Percentiles rank a stretch among this genome's conserved stretches.
Conservation (phyloP, 306 rosid genomes). For the Potentilla sterilis region DNA sequence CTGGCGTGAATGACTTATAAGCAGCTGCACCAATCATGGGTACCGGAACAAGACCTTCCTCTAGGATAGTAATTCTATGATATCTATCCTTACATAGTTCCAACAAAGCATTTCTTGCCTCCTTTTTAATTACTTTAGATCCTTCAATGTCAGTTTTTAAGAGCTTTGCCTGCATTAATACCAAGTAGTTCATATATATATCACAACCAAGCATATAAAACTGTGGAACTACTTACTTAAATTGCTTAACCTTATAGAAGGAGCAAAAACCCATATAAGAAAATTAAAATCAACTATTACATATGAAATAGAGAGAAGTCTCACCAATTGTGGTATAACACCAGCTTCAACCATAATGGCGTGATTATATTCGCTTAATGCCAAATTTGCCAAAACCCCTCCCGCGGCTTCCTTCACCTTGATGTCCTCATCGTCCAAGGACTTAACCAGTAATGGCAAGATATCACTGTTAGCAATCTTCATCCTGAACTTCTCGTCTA, state of each 20-base stretch:
- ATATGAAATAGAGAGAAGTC: constrained; percentile 31
- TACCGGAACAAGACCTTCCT: constrained; percentile 88
- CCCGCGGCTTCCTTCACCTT: constrained; percentile 81
- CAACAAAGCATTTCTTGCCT: constrained; percentile 78
- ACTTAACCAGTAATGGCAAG: constrained; percentile 57
- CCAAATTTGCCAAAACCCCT: constrained; percentile 78
- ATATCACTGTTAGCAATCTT: constrained; percentile 54
- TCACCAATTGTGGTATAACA: constrained; percentile 78
- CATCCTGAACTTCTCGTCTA: constrained; percentile 65
- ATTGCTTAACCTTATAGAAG: constrained; percentile 4
- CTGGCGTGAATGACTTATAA: constrained; percentile 69
- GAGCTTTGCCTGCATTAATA: constrained; percentile 56
- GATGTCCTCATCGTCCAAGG: constrained; percentile 67
- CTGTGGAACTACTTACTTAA: neutral
- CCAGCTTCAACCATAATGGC: constrained; percentile 75
- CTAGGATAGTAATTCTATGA: constrained; percentile 69
- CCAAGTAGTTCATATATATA: constrained; percentile 20
- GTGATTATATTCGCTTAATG: constrained; percentile 59
- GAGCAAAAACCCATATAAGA: neutral
- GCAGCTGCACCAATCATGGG: constrained; percentile 77
- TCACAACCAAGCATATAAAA: constrained; percentile 19
- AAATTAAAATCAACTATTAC: neutral
- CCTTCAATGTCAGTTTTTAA: constrained; percentile 44
- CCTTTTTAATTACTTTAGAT: constrained; percentile 63
- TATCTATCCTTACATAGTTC: constrained; percentile 70